A percentile compares a stretch with the other conserved stretches of the same genome.
These are phyloP conservation scores for Pisolithus thermaeus DNA, from an alignment of 1,284 basidiomycete species.

Conservation along the genomic window DNA sequence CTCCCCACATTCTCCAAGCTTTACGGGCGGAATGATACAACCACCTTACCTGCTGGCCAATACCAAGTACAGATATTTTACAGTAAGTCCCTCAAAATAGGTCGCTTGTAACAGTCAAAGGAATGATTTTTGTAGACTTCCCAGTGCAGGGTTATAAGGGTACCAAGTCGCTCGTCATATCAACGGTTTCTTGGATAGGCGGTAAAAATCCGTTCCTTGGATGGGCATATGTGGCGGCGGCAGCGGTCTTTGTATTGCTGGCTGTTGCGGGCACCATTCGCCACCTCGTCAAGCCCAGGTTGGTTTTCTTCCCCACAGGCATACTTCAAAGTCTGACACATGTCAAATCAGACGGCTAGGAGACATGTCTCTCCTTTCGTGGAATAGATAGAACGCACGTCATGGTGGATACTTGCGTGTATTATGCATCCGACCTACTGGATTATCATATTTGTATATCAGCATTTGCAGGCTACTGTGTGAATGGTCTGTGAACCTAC, in stretches of 20 bases:
- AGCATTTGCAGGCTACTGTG: constrained; percentile 1
- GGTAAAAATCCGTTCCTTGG: constrained; percentile 98
- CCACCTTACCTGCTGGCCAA: constrained; percentile 65
- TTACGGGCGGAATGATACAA: constrained; percentile 85
- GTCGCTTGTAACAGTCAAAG: constrained; percentile 5
- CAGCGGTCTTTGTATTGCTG: constrained; percentile 82
- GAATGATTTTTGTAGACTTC: constrained; percentile 59
- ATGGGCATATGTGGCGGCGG: constrained; percentile 92
- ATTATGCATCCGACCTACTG: constrained; percentile 11
- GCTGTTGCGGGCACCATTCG: constrained; percentile 86
- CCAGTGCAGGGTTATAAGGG: constrained; percentile 90
- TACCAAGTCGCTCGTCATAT: constrained; percentile 95
- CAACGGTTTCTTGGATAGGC: constrained; percentile 96
- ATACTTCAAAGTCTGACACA: neutral
- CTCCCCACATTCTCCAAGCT: constrained; percentile 96
- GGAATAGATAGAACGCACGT: constrained; percentile 55
- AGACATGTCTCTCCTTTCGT: constrained; percentile 82
- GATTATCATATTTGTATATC: constrained; percentile 15
- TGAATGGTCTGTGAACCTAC: constrained; percentile 20
- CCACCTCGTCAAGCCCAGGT: constrained; percentile 92
- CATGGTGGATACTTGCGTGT: constrained; percentile 11
- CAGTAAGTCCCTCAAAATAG: constrained; percentile 50
- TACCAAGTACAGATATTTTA: constrained; percentile 79
- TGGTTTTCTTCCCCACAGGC: constrained; percentile 34
- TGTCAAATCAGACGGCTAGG: constrained; percentile 55